Evolutionary conservation across 1,284 basidiomycete species (phyloP).

Genomic region (Puccinia polysora): DNA sequence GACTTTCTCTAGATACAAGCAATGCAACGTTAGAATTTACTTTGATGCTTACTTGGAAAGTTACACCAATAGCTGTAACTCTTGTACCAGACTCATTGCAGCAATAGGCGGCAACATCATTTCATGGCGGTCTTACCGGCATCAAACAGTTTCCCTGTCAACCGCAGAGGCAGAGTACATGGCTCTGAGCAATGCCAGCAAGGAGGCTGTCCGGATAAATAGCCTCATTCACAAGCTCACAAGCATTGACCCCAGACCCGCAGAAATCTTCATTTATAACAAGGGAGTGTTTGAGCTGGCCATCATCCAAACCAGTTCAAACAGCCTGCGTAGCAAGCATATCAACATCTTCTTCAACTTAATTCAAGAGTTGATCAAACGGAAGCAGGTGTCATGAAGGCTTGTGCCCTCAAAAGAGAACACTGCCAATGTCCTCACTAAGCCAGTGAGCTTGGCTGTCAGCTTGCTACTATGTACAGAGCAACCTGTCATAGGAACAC

Average conservation of each 20-base stretch:
- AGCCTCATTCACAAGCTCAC: neutral
- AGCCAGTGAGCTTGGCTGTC: too few species aligned
- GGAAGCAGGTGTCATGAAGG: neutral
- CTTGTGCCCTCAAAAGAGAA: neutral
- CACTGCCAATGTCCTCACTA: neutral
- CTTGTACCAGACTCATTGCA: conserved; percentile 34
- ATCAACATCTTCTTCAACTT: neutral
- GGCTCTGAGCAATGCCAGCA: neutral
- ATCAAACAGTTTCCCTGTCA: conserved; percentile 29
- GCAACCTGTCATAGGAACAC: too few species aligned
- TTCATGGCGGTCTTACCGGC: conserved; percentile 18
- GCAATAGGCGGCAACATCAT: conserved; percentile 14
- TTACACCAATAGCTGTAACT: conserved; percentile 9
- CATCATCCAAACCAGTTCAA: neutral
- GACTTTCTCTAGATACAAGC: neutral
- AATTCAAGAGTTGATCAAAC: neutral
- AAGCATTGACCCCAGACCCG: neutral
- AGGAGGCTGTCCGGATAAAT: neutral
- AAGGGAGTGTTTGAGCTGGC: neutral
- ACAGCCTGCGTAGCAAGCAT: neutral
- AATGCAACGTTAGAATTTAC: neutral
- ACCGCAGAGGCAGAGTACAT: conserved; percentile 23
- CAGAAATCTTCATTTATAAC: neutral
- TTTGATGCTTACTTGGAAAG: conserved; percentile 44
- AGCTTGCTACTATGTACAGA: too few species aligned